Evolutionary conservation across 2,329 filamentous ascomycete genomes (phyloP).

Genomic region (Claviceps africana): DNA sequence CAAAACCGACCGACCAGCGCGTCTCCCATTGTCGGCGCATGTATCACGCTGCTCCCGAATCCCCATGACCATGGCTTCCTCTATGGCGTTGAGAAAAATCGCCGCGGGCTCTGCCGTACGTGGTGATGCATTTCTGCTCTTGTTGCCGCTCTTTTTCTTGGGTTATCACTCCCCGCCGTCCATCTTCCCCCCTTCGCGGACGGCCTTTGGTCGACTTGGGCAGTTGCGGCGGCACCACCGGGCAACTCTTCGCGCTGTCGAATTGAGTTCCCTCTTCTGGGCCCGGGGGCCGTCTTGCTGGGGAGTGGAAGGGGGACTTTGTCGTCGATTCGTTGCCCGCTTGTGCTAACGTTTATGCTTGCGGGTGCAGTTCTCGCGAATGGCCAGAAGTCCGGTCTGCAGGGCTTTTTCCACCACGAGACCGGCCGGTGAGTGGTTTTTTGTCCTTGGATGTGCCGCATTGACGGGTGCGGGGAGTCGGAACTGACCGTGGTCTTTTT

Average conservation of each 20-base stretch:
- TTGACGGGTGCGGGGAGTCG: neutral
- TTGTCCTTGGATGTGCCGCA: too few relatives aligned
- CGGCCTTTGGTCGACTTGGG: too few relatives aligned
- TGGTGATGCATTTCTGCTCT: too few relatives aligned
- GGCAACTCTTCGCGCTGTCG: too few relatives aligned
- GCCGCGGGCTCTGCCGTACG: constrained; percentile 42
- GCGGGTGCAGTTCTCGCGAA: constrained; percentile 44
- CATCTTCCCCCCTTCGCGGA: too few relatives aligned
- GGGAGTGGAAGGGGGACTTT: neutral
- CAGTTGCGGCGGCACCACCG: too few relatives aligned
- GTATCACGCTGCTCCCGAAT: constrained; percentile 17
- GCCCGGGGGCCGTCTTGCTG: neutral
- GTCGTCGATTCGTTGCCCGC: neutral
- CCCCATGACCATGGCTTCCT: constrained; percentile 40
- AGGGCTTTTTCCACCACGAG: constrained; percentile 80
- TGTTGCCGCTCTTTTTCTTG: too few relatives aligned
- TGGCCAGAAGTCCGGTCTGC: constrained; percentile 44
- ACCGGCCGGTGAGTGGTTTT: constrained; percentile 48
- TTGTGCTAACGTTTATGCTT: neutral
- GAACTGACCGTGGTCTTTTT: neutral
- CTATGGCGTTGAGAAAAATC: constrained; percentile 50
- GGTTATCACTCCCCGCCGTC: too few relatives aligned
- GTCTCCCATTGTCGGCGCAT: constrained; percentile 13
- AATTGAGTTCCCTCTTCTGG: too few relatives aligned
- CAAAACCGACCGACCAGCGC: constrained; percentile 1